Evolutionary conservation across 129 eudicot genomes (phyloP).

Genomic region (Cynara cardunculus): DNA sequence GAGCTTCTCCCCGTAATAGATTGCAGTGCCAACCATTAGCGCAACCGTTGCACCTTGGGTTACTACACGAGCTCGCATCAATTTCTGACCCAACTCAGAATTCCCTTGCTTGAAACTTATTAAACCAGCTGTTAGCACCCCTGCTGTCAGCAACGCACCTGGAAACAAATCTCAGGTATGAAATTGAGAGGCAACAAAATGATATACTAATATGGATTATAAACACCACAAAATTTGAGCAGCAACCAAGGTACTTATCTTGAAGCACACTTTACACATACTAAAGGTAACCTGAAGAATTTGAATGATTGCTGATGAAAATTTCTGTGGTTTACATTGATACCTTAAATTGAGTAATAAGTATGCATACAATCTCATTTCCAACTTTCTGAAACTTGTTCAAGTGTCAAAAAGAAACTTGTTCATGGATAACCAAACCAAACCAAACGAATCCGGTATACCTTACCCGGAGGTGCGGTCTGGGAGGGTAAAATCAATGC

Average conservation of each 20-base stretch:
- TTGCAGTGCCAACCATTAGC: slow-evolving; percentile 79
- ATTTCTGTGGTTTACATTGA: background rate
- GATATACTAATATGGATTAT: background rate
- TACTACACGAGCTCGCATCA: slow-evolving; percentile 81
- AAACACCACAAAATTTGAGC: background rate
- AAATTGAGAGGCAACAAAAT: background rate
- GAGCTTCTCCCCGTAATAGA: slow-evolving; percentile 63
- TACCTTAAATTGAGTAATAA: background rate
- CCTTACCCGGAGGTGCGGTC: background rate
- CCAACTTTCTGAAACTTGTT: background rate
- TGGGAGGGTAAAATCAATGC: no score
- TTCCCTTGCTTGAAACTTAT: slow-evolving; percentile 79
- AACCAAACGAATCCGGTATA: background rate
- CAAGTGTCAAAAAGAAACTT: background rate
- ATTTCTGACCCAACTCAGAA: slow-evolving; percentile 62
- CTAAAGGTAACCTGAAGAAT: background rate
- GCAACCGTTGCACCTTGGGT: slow-evolving; percentile 91
- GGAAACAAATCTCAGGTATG: background rate
- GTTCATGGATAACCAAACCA: background rate
- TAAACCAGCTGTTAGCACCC: slow-evolving; percentile 79
- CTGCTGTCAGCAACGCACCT: slow-evolving; percentile 83
- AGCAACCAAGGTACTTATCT: background rate
- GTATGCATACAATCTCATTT: background rate
- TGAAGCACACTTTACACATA: background rate
- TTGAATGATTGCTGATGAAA: background rate